Base-by-base conservation (phyloP, 2,329 filamentous ascomycete species). In the Neofusicoccum kwambonambiense region DNA sequence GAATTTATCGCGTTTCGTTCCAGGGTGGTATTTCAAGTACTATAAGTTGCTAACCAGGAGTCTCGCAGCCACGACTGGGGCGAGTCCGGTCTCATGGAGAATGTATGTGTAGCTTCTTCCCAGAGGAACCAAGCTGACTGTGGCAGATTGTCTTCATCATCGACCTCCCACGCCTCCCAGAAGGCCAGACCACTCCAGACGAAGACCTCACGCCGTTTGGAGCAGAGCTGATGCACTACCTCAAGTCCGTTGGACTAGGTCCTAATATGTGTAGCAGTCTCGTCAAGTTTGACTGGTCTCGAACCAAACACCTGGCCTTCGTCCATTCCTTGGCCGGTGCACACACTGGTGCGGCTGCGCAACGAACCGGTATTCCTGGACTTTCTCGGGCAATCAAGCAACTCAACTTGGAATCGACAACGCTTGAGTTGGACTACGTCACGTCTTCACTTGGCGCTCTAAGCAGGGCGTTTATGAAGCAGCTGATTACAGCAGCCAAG, bases 361-460 rank as follows among this genome's bases (percentile, higher is more conserved):
- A 76, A 64, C 77, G 81, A 1, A 90, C 88, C 0, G 94, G 94
- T 17, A 89, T 93, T 66, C 88, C 87, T 66, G 90, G 92, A 2
- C 83, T 98, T 22, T 88, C 88, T 0, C 83, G 81, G 52, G 87
- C 89, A 49, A 83, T 98, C 41, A 70, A 66, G 15, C 64, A 68
- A 15, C 62, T 78, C 5, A 45, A 68, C 12, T 66, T 76, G 8
- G 62, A 73, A 37, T 42, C 67, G 11, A 52, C 72, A 2, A 77
- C 82, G 1, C 70, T 94, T 13, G 83, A 90, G 61, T 75, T 96
- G 41, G 92, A 97, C 75, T 90, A 90, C 68, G 83, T 93, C 64
- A 86, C 90, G 27, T 92, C 94, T 0, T 97, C 94, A 0, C 79
- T 98, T 4, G 95, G 94, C 17, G 87, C 87, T 8, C 74, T 98